Evolutionary conservation across 2,329 filamentous ascomycete genomes (phyloP).

Genomic region (Alternaria gaisen): DNA sequence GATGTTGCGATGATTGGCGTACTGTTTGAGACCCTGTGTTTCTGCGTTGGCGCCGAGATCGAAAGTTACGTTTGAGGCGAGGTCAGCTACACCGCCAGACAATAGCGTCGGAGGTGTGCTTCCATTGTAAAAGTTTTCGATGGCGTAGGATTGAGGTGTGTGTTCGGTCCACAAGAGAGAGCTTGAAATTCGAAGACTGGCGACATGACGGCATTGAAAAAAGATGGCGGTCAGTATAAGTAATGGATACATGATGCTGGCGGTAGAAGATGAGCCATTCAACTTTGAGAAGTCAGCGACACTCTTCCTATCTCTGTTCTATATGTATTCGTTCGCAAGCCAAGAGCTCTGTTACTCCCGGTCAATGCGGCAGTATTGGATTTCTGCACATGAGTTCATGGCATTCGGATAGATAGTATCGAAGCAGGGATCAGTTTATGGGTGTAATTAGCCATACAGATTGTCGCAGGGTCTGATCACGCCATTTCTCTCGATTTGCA

Average conservation of each 20-base stretch:
- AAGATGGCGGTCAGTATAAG: background rate
- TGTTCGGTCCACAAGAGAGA: constrained; percentile 38
- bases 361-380: background rate
- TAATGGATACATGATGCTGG: background rate
- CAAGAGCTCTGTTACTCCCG: background rate
- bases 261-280: background rate
- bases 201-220: background rate
- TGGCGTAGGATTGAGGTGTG: constrained; percentile 39
- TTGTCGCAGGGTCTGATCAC: background rate
- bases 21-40: too few relatives aligned
- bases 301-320: background rate
- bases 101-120: too few relatives aligned
- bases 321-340: background rate
- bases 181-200: constrained; percentile 22
- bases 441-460: constrained; percentile 2
- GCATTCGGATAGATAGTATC: background rate
- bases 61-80: too few relatives aligned
- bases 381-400: background rate
- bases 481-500: background rate
- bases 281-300: background rate
- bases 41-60: too few relatives aligned
- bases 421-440: constrained; percentile 6
- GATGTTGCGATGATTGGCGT: too few relatives aligned
- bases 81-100: too few relatives aligned
- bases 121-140: constrained; percentile 8